Conservation (phyloP, 2,329 filamentous ascomycete species). For the Pseudocercospora eumusae region DNA sequence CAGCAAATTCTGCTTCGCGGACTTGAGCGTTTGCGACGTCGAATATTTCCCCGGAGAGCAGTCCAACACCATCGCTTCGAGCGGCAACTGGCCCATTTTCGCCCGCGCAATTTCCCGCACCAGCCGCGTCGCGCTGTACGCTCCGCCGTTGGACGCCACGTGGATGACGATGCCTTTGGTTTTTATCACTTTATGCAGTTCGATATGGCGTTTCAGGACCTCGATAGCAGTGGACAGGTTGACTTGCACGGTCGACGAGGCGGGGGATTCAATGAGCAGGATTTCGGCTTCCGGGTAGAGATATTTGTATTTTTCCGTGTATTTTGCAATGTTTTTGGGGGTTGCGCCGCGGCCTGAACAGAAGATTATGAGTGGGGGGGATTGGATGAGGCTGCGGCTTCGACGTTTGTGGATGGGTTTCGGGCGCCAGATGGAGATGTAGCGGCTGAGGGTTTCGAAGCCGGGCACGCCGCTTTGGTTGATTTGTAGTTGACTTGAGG, state of each 20-base stretch:
- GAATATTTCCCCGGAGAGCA: not conserved
- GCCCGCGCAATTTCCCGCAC: not conserved
- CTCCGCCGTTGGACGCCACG: not conserved
- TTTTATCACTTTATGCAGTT: not conserved
- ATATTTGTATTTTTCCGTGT: slow-evolving; percentile 4
- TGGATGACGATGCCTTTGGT: slow-evolving; percentile 1
- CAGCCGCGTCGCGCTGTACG: not conserved
- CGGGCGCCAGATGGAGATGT: not conserved
- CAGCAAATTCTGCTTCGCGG: not conserved
- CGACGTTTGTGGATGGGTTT: not conserved
- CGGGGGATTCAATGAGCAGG: not conserved
- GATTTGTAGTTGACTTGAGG: not conserved
- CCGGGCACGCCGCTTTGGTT: not conserved
- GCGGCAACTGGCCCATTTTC: not conserved
- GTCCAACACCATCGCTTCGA: not conserved
- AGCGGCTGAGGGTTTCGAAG: not conserved
- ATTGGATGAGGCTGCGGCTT: slow-evolving; percentile 1
- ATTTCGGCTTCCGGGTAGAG: slow-evolving; percentile 7
- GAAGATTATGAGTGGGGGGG: slow-evolving; percentile 5
- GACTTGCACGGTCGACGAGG: not conserved
- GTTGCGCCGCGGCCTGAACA: slow-evolving; percentile 3
- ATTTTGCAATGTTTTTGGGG: not conserved
- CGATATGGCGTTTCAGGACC: not conserved
- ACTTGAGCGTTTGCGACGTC: not conserved
- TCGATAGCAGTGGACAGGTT: not conserved